Percentiles rank a stretch among this genome's conserved stretches.
Conservation (phyloP, 805 yeast species). For the Teunomyces tritomae region DNA sequence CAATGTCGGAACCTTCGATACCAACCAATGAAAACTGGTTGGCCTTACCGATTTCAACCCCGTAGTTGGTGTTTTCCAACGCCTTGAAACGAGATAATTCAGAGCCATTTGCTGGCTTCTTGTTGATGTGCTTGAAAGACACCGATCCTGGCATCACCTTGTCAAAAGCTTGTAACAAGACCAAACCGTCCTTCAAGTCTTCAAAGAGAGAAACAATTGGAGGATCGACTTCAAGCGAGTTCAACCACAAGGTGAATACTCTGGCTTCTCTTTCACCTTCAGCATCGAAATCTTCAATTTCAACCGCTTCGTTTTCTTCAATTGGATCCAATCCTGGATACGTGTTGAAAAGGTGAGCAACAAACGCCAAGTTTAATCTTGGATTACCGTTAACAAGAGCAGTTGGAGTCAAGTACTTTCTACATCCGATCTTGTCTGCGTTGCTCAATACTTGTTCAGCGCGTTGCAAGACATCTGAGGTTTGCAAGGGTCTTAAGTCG, state of each 20-base stretch:
- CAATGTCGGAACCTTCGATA: conserved; percentile 95
- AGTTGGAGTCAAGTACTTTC: conserved; percentile 92
- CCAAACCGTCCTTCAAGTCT: conserved; percentile 90
- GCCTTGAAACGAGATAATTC: conserved; percentile 92
- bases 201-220: conserved; percentile 89
- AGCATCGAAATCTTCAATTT: conserved; percentile 97
- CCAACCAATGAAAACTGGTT: conserved; percentile 93
- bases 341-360: conserved; percentile 94
- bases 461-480: conserved; percentile 67
- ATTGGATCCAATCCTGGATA: conserved; percentile 96
- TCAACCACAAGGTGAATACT: conserved; percentile 96
- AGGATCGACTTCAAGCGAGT: conserved; percentile 94
- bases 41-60: conserved; percentile 94
- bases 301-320: conserved; percentile 86
- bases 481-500: conserved; percentile 79
- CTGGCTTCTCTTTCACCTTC: conserved; percentile 99
- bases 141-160: conserved; percentile 95
- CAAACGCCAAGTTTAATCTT: conserved; percentile 92
- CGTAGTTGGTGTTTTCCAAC: conserved; percentile 94
- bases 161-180: conserved; percentile 87
- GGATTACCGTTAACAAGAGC: conserved; percentile 96
- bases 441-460: conserved; percentile 84
- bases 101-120: conserved; percentile 69
- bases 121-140: conserved; percentile 73
- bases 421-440: conserved; percentile 88